These are phyloP conservation scores for Ballota nigra DNA, from an alignment of 257 asterid species.

Conservation along the genomic window DNA sequence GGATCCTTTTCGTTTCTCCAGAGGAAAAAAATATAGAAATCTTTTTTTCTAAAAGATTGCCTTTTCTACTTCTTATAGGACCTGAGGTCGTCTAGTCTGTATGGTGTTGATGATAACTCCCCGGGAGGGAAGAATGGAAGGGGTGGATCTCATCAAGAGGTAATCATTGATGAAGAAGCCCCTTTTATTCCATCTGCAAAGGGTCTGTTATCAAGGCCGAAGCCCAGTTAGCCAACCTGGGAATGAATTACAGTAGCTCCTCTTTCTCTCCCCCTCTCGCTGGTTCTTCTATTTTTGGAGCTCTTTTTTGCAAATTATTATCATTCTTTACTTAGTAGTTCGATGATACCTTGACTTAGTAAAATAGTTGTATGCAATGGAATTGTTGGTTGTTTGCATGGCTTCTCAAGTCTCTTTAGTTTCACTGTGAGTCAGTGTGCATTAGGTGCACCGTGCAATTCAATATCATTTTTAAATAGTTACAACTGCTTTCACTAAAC, in stretches of 20 bases:
- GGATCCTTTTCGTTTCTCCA: background rate
- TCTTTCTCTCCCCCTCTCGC: background rate
- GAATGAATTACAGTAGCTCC: background rate
- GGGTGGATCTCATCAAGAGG: slow-evolving; percentile 36
- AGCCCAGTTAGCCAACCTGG: slow-evolving; percentile 40
- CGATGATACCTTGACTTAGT: slow-evolving; percentile 11
- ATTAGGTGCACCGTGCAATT: no score
- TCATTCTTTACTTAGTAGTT: slow-evolving; percentile 28
- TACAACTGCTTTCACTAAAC: no score
- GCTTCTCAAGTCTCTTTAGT: background rate
- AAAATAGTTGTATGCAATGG: slow-evolving; percentile 30
- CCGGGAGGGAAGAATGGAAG: slow-evolving; percentile 38
- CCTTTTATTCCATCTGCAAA: slow-evolving; percentile 44
- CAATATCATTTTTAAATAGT: no score
- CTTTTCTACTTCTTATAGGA: slow-evolving; percentile 24
- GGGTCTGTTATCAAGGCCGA: slow-evolving; percentile 49
- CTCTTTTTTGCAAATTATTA: slow-evolving; percentile 26
- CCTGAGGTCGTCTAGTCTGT: slow-evolving; percentile 35
- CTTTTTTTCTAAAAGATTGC: background rate
- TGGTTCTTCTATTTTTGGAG: slow-evolving; percentile 22
- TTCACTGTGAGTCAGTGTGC: background rate
- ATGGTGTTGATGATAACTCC: slow-evolving; percentile 33
- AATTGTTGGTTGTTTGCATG: slow-evolving; percentile 20
- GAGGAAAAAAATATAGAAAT: background rate
- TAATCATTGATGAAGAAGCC: slow-evolving; percentile 43